Conservation (phyloP, 1,284 basidiomycete species). For the Abortiporus biennis region DNA sequence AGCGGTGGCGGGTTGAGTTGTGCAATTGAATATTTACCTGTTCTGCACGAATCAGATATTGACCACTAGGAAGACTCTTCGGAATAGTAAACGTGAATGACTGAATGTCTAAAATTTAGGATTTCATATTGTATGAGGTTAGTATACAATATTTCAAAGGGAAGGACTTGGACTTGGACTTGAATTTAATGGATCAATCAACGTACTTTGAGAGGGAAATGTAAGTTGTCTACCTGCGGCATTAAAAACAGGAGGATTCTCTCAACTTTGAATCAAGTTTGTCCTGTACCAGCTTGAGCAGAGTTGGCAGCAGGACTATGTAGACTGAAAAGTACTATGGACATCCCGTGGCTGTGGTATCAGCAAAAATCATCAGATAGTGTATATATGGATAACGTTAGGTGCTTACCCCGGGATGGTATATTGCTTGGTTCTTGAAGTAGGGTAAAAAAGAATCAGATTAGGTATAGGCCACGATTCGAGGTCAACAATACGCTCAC, state of each 20-base stretch:
- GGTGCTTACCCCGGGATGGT: constrained; percentile 32
- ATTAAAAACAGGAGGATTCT: constrained; percentile 28
- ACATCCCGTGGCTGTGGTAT: too few relatives aligned
- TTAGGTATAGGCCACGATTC: neutral
- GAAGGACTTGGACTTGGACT: too few relatives aligned
- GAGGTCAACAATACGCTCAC: constrained; percentile 1
- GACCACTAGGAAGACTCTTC: constrained; percentile 14
- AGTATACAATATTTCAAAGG: too few relatives aligned
- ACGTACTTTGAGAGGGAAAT: constrained; percentile 32
- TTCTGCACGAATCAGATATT: constrained; percentile 6
- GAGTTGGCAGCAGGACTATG: constrained; percentile 36
- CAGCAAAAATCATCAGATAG: neutral
- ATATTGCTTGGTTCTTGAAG: constrained; percentile 16
- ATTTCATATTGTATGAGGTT: too few relatives aligned
- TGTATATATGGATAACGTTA: too few relatives aligned
- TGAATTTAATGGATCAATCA: too few relatives aligned
- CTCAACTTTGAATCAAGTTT: constrained; percentile 47
- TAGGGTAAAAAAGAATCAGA: neutral
- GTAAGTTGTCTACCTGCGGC: constrained; percentile 16
- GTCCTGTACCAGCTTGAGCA: constrained; percentile 32
- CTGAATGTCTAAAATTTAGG: constrained; percentile 21
- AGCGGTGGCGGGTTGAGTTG: neutral
- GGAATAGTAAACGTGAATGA: constrained; percentile 7
- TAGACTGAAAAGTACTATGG: constrained; percentile 35
- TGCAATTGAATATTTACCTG: too few relatives aligned